phyloP scores from a whole-genome alignment of 139 green algal species.

The Chlamydomonas schloesseri region DNA sequence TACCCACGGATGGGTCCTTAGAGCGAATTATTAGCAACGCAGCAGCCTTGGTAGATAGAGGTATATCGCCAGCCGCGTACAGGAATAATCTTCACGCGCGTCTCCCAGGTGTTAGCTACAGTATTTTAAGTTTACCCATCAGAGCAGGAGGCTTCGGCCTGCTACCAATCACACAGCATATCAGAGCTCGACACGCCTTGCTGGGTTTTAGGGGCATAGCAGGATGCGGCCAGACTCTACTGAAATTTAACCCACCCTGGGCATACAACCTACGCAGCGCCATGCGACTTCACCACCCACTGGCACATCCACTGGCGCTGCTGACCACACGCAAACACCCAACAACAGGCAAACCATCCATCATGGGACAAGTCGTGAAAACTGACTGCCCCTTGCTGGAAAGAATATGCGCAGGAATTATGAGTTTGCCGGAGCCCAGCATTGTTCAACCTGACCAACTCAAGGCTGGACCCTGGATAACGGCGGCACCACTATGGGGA shows the following conservation, averaged over 20 bases:
- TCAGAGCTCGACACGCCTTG: not conserved
- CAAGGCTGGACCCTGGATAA: not conserved
- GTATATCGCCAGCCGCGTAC: not conserved
- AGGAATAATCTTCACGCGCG: not conserved
- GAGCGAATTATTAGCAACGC: not conserved
- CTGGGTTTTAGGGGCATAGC: not conserved
- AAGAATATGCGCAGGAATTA: not conserved
- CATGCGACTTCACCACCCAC: not conserved
- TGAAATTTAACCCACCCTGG: not conserved
- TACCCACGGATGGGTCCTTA: not conserved
- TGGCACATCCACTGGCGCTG: not conserved
- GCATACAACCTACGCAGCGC: not conserved
- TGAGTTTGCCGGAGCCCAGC: not conserved
- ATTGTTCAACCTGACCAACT: not conserved
- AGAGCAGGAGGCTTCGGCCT: not conserved
- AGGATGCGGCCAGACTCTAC: not conserved
- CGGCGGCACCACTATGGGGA: not conserved
- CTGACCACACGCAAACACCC: not conserved
- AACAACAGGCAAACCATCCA: not conserved
- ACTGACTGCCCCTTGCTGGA: not conserved
- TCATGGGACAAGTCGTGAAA: not conserved
- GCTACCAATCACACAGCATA: not conserved
- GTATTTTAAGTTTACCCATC: not conserved
- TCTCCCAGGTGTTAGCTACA: not conserved
- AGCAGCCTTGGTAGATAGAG: not conserved